These are phyloP conservation scores for Claviceps quebecensis DNA, from an alignment of 2,329 filamentous ascomycete genomes.

Conservation along the genomic window DNA sequence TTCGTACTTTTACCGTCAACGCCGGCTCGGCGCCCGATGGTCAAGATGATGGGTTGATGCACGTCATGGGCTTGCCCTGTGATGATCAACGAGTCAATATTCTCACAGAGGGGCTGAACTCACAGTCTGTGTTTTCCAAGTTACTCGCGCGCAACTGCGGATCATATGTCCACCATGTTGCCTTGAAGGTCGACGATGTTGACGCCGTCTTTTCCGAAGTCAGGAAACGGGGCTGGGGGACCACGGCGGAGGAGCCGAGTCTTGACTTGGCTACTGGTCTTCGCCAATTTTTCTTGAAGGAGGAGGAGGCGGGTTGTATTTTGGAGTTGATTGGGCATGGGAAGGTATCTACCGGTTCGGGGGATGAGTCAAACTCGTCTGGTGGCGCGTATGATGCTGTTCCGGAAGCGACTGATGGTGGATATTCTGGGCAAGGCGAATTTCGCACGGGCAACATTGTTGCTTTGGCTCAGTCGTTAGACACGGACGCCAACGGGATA, in stretches of 20 bases:
- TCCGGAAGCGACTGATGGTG: not conserved
- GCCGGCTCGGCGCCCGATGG: not conserved
- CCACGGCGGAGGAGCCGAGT: not conserved
- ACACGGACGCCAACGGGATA: not conserved
- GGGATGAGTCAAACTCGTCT: not conserved
- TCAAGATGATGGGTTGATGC: not conserved
- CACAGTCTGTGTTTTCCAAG: not conserved
- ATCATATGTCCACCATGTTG: not conserved
- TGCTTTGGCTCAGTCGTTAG: not conserved
- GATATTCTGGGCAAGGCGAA: not conserved
- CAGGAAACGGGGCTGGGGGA: not conserved
- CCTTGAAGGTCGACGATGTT: not conserved
- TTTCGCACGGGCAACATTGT: not conserved
- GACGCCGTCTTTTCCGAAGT: not conserved
- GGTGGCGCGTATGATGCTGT: not conserved
- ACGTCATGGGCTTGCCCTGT: not conserved
- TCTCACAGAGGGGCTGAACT: not conserved
- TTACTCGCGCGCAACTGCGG: not conserved
- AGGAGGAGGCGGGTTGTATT: not conserved
- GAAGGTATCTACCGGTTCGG: not conserved
- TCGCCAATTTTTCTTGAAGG: not conserved
- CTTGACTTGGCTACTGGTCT: not conserved
- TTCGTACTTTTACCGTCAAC: not conserved
- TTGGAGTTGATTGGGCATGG: conserved; percentile 9
- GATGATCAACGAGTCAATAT: not conserved